Evolutionary conservation across 352 stramenopile species (phyloP).

Genomic region (Globisporangium rhizosaccharum): DNA sequence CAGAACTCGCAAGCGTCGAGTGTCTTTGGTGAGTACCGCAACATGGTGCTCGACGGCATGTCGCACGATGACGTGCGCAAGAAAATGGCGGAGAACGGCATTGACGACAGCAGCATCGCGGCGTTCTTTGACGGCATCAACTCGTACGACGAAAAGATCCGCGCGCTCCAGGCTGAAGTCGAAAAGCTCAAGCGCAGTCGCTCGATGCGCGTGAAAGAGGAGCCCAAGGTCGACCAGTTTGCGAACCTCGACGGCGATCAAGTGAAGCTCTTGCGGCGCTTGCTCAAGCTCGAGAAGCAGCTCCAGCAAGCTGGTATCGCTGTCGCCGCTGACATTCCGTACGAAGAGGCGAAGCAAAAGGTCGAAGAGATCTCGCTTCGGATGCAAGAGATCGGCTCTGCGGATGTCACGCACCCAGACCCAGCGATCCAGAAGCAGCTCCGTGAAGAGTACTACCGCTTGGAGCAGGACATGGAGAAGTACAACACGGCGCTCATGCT

Average conservation of each 20-base stretch:
- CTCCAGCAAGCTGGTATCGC: conserved; percentile 80
- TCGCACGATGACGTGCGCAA: conserved; percentile 64
- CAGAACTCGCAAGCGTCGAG: conserved; percentile 35
- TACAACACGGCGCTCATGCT: conserved; percentile 90
- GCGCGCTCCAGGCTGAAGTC: conserved; percentile 71
- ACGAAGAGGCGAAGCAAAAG: conserved; percentile 89
- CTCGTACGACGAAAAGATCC: conserved; percentile 81
- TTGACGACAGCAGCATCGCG: conserved; percentile 65
- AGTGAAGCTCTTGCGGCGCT: conserved; percentile 67
- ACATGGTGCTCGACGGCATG: conserved; percentile 68
- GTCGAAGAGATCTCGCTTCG: conserved; percentile 87
- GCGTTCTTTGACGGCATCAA: conserved; percentile 85
- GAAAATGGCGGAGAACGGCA: conserved; percentile 71
- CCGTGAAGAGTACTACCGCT: conserved; percentile 90
- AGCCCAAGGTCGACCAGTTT: conserved; percentile 60
- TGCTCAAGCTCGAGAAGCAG: conserved; percentile 83
- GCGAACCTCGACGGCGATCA: conserved; percentile 73
- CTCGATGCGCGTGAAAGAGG: conserved; percentile 40
- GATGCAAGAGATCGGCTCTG: conserved; percentile 91
- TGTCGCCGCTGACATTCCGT: conserved; percentile 91
- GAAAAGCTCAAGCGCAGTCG: conserved; percentile 73
- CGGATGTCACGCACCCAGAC: conserved; percentile 85
- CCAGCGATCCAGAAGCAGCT: conserved; percentile 75
- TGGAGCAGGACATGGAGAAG: conserved; percentile 93
- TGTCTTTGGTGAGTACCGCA: conserved; percentile 56